Conservation (phyloP, 192 early-diverging fungal species). For the Umbelopsis isabellina region DNA sequence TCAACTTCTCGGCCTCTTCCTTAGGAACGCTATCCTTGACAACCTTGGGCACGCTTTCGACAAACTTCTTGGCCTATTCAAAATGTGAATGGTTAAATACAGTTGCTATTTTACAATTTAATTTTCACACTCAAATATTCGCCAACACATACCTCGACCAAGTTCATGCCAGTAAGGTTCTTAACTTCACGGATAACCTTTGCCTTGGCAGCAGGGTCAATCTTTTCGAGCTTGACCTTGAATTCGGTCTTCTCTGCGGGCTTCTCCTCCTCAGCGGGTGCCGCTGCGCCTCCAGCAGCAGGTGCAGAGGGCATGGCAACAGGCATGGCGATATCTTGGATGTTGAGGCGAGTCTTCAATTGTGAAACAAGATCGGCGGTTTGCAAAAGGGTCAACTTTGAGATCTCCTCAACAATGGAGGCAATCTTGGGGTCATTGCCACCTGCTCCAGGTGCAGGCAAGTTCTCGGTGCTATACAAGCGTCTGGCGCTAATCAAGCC, state of each 20-base stretch:
- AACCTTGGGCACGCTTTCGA: slow-evolving; percentile 96
- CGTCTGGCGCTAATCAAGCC: slow-evolving; percentile 30
- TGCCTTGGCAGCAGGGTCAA: slow-evolving; percentile 92
- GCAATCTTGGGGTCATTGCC: slow-evolving; percentile 71
- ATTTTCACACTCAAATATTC: not conserved
- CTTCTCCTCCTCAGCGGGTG: slow-evolving; percentile 84
- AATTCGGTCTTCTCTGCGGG: slow-evolving; percentile 91
- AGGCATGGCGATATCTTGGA: slow-evolving; percentile 89
- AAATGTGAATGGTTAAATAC: not conserved
- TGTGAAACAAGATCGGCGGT: slow-evolving; percentile 87
- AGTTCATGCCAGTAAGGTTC: slow-evolving; percentile 89
- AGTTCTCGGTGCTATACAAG: slow-evolving; percentile 49
- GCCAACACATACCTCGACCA: slow-evolving; percentile 76
- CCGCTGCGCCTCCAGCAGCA: slow-evolving; percentile 57
- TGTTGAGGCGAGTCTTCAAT: slow-evolving; percentile 92
- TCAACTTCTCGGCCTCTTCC: slow-evolving; percentile 98
- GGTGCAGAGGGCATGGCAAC: slow-evolving; percentile 68
- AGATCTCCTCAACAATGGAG: slow-evolving; percentile 88
- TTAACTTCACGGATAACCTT: slow-evolving; percentile 99
- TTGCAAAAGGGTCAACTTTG: slow-evolving; percentile 89
- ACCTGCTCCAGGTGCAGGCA: slow-evolving; percentile 66
- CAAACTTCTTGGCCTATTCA: slow-evolving; percentile 97
- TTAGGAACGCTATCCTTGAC: slow-evolving; percentile 87
- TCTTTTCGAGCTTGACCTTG: slow-evolving; percentile 95
- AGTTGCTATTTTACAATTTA: not conserved